phyloP scores from a whole-genome alignment of 2,329 filamentous ascomycete species.

The Sarocladium oryzae region DNA sequence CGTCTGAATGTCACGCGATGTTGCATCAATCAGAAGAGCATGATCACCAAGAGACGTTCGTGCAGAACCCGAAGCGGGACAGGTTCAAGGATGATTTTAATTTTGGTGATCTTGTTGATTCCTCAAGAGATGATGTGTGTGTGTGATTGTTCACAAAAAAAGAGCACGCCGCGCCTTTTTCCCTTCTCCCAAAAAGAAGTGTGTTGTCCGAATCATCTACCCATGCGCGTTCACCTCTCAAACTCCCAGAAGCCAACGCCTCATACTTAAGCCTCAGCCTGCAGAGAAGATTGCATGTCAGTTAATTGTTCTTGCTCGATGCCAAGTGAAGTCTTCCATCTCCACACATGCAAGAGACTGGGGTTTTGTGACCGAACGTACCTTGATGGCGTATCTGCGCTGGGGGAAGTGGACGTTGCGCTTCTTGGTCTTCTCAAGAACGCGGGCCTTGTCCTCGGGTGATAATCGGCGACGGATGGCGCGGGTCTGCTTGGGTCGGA shows the following conservation, averaged over 20 bases:
- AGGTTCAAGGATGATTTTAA: conserved; percentile 3
- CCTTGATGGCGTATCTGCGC: conserved; percentile 99
- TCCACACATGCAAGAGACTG: too few species aligned
- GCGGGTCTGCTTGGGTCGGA: conserved; percentile 96
- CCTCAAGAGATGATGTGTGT: conserved; percentile 5
- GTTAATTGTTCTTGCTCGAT: conserved; percentile 4
- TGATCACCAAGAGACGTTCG: too few species aligned
- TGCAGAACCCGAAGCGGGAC: not conserved
- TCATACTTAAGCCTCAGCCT: conserved; percentile 18
- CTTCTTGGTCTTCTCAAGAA: conserved; percentile 96
- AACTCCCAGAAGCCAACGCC: conserved; percentile 6
- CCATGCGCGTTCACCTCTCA: conserved; percentile 13
- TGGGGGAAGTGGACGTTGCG: conserved; percentile 92
- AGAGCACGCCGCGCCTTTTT: conserved; percentile 32
- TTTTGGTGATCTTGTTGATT: conserved; percentile 7
- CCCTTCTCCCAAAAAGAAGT: conserved; percentile 24
- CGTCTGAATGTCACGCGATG: too few species aligned
- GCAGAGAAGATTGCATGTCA: conserved; percentile 13
- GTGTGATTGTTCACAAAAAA: conserved; percentile 21
- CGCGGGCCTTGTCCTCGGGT: conserved; percentile 77
- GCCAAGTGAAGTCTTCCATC: too few species aligned
- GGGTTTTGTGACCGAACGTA: too few species aligned
- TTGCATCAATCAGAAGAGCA: too few species aligned
- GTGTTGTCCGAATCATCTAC: conserved; percentile 14
- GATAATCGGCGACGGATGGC: conserved; percentile 94